Evolutionary conservation across 2,329 filamentous ascomycete species (phyloP).

Genomic region (Alternaria novae-zelandiae): DNA sequence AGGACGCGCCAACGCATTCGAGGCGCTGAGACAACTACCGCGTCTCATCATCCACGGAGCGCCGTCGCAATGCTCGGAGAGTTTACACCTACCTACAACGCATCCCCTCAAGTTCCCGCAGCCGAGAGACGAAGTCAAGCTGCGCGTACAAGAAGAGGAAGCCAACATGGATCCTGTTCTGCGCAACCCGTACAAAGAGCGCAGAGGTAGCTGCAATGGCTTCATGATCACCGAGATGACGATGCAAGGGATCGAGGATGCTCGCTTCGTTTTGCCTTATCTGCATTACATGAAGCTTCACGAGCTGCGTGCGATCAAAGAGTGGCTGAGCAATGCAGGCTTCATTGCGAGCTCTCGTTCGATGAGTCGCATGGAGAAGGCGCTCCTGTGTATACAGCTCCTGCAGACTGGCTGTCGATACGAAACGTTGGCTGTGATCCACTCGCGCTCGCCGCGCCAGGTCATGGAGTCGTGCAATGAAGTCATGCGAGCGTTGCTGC

Average conservation of each 20-base stretch:
- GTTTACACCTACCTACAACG: slow-evolving; percentile 1
- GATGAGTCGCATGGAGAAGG: slow-evolving; percentile 35
- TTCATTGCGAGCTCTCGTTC: slow-evolving; percentile 19
- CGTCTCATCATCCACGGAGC: not conserved
- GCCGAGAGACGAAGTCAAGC: slow-evolving; percentile 19
- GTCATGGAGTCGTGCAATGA: slow-evolving; percentile 30
- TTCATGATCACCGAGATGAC: slow-evolving; percentile 23
- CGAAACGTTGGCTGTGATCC: slow-evolving; percentile 36
- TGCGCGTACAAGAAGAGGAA: slow-evolving; percentile 24
- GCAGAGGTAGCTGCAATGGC: slow-evolving; percentile 29
- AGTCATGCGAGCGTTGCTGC: slow-evolving; percentile 32
- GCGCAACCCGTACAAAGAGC: slow-evolving; percentile 20
- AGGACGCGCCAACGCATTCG: not conserved
- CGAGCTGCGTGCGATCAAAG: slow-evolving; percentile 29
- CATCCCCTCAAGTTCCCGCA: slow-evolving; percentile 6
- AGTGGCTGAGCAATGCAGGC: slow-evolving; percentile 21
- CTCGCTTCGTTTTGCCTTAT: slow-evolving; percentile 24
- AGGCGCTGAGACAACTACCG: not conserved
- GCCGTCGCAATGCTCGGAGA: not conserved
- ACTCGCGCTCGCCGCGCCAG: slow-evolving; percentile 36
- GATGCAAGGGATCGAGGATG: slow-evolving; percentile 24
- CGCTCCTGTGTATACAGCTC: slow-evolving; percentile 34
- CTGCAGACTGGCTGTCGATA: slow-evolving; percentile 34
- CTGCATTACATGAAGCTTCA: slow-evolving; percentile 35
- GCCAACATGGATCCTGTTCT: slow-evolving; percentile 5